Evolutionary conservation across 176 grass and related monocot species (phyloP).

Genomic region (Musa troglodytarum): DNA sequence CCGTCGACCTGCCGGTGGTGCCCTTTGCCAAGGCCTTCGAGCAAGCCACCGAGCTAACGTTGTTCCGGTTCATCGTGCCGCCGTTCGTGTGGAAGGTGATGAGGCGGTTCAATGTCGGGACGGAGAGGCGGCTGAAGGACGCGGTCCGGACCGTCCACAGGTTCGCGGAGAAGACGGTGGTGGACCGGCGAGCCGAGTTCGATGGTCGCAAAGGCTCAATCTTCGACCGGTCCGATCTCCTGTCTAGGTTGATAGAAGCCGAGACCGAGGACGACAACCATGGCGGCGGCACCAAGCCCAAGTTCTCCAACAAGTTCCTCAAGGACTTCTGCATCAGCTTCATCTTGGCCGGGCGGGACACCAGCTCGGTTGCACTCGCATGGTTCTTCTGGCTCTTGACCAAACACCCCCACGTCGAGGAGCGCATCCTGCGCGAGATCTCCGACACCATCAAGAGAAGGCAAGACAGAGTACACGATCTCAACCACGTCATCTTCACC

Average conservation of each 20-base stretch:
- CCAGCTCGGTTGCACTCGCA: conserved; percentile 68
- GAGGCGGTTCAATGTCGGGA: conserved; percentile 35
- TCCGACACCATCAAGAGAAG: conserved; percentile 11
- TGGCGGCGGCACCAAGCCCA: not conserved
- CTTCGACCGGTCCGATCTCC: conserved; percentile 2
- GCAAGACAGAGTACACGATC: not conserved
- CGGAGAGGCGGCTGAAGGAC: conserved; percentile 44
- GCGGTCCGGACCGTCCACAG: conserved; percentile 37
- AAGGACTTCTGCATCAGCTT: conserved; percentile 95
- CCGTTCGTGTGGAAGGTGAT: conserved; percentile 79
- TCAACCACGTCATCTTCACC: conserved; percentile 24
- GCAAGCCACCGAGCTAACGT: conserved; percentile 55
- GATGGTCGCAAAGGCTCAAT: not conserved
- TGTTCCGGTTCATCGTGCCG: conserved; percentile 58
- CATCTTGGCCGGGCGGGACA: conserved; percentile 91
- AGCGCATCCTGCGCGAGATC: conserved; percentile 48
- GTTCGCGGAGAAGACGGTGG: not conserved
- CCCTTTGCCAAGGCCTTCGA: conserved; percentile 84
- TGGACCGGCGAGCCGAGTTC: not conserved
- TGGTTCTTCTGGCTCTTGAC: conserved; percentile 96
- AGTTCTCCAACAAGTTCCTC: conserved; percentile 63
- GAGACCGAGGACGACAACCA: not conserved
- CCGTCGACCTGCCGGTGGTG: conserved; percentile 50
- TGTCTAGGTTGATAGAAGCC: not conserved
- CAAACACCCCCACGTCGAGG: conserved; percentile 41